These are phyloP conservation scores for Micractinium sp. DNA, from an alignment of 139 green algal species.

Conservation along the genomic window DNA sequence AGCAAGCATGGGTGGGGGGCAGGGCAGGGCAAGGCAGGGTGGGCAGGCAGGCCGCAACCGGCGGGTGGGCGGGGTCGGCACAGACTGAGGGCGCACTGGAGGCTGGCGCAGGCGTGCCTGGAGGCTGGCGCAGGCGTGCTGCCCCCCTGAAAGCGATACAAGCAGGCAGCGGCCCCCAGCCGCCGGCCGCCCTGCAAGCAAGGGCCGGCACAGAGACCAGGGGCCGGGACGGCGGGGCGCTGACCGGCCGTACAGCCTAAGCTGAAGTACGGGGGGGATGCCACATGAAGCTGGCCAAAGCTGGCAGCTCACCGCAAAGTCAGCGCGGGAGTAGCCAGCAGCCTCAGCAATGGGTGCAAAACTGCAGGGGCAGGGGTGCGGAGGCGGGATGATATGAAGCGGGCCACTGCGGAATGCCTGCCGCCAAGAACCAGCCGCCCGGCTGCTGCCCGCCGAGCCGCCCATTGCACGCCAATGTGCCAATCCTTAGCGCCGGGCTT, in stretches of 20 bases:
- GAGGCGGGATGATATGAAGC: neutral
- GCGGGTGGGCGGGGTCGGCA: too few species aligned
- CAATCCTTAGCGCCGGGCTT: neutral
- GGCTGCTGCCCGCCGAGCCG: neutral
- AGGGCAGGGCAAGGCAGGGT: neutral
- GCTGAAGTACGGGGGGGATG: neutral
- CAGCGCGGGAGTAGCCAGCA: neutral
- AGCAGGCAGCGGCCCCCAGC: too few species aligned
- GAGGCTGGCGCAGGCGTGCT: too few species aligned
- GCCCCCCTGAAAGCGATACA: too few species aligned
- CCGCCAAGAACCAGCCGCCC: neutral
- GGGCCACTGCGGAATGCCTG: too few species aligned
- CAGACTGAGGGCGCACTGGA: too few species aligned
- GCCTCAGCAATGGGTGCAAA: constrained; percentile 11
- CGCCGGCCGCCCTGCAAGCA: too few species aligned
- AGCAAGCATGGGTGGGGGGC: neutral
- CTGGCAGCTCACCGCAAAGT: constrained; percentile 8
- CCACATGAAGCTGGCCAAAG: neutral
- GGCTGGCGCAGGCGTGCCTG: too few species aligned
- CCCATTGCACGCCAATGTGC: neutral
- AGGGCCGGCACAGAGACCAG: too few species aligned
- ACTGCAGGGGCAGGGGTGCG: neutral
- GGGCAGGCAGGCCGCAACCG: neutral
- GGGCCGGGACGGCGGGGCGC: too few species aligned
- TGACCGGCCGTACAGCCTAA: too few species aligned